These are phyloP conservation scores for Astraeus odoratus DNA, from an alignment of 768 basidiomycete species.

Conservation along the genomic window DNA sequence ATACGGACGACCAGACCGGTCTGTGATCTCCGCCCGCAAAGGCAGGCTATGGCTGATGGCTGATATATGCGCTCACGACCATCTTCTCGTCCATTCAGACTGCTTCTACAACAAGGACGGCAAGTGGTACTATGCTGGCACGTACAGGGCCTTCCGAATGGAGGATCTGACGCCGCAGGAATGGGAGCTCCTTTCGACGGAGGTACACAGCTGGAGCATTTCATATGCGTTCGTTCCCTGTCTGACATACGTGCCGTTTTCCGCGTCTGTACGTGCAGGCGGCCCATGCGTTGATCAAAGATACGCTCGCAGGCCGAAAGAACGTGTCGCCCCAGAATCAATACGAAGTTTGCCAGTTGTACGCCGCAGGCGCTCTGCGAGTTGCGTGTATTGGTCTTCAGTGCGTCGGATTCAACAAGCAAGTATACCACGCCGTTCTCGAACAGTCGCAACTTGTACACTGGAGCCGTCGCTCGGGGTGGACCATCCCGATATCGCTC, in stretches of 20 bases:
- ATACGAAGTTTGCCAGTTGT: constrained; percentile 70
- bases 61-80: constrained; percentile 1
- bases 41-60: too few relatives aligned
- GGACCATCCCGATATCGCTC: constrained; percentile 8
- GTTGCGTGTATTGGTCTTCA: constrained; percentile 69
- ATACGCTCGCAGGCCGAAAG: constrained; percentile 64
- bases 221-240: background rate
- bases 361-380: constrained; percentile 63
- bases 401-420: constrained; percentile 69
- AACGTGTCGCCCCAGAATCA: constrained; percentile 72
- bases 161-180: constrained; percentile 61
- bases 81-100: constrained; percentile 37
- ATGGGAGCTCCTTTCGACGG: constrained; percentile 58
- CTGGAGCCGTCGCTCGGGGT: constrained; percentile 17
- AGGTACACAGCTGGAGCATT: constrained; percentile 35
- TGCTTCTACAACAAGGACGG: constrained; percentile 80
- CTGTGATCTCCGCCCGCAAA: constrained; percentile 7
- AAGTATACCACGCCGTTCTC: constrained; percentile 56
- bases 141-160: constrained; percentile 60
- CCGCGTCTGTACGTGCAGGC: constrained; percentile 37
- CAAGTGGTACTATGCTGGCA: constrained; percentile 81
- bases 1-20: constrained; percentile 62
- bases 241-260: background rate
- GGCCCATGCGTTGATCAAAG: constrained; percentile 58
- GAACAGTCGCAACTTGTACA: constrained; percentile 44